phyloP scores from a whole-genome alignment of 2,329 filamentous ascomycete species.

The Pseudogymnoascus verrucosus region DNA sequence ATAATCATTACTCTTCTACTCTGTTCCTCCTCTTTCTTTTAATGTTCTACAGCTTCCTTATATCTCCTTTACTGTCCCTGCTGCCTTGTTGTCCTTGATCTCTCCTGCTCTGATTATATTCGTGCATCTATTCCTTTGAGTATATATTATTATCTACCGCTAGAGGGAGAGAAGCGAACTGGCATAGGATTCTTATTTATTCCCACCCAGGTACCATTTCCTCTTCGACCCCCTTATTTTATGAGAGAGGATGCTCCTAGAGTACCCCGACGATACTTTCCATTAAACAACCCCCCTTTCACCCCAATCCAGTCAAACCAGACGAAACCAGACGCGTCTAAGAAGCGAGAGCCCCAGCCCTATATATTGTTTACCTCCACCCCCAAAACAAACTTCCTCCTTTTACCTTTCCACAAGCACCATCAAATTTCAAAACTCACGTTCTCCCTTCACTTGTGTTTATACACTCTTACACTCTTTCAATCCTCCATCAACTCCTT shows the following conservation, averaged over 20 bases:
- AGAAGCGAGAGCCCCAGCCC: not conserved
- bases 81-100: not conserved
- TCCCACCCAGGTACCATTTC: not conserved
- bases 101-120: not conserved
- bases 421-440: not conserved
- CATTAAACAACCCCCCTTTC: not conserved
- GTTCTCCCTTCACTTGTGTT: not conserved
- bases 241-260: not conserved
- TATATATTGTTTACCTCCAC: not conserved
- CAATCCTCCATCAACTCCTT: not conserved
- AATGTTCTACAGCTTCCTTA: not conserved
- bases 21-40: not conserved
- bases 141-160: not conserved
- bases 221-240: not conserved
- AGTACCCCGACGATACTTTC: not conserved
- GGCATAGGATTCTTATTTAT: not conserved
- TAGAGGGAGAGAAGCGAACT: not conserved
- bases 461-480: slow-evolving; percentile 4
- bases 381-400: not conserved
- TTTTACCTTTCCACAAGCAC: not conserved
- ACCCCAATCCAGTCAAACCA: not conserved
- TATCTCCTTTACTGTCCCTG: not conserved
- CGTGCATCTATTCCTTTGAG: not conserved
- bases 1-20: not conserved
- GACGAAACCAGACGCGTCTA: not conserved